phyloP scores from a whole-genome alignment of 768 basidiomycete genomes.

The Podaxis carcinomalis region DNA sequence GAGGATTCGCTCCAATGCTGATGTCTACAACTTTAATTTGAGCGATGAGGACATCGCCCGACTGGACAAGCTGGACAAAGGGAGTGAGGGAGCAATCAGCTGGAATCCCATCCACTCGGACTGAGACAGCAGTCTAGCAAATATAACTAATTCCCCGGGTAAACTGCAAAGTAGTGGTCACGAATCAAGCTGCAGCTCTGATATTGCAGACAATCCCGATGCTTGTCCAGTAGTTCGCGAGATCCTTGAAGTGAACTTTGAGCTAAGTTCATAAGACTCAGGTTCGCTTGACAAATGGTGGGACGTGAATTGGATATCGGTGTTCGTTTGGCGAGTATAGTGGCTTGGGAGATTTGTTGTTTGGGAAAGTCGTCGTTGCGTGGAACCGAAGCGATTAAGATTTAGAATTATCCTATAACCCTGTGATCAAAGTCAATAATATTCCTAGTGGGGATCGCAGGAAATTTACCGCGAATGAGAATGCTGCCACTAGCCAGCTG shows the following conservation, averaged over 20 bases:
- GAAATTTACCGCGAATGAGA: conserved; percentile 28
- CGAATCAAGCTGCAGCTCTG: conserved; percentile 10
- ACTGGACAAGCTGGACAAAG: conserved; percentile 69
- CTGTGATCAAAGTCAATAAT: conserved; percentile 13
- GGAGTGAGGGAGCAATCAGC: conserved; percentile 65
- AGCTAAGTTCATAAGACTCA: conserved; percentile 21
- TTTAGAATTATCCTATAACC: conserved; percentile 35
- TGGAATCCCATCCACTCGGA: conserved; percentile 80
- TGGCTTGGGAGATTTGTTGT: conserved; percentile 6
- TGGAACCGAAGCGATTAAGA: conserved; percentile 22
- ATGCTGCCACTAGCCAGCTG: conserved; percentile 31
- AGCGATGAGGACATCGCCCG: conserved; percentile 55
- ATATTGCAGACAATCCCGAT: conserved; percentile 8
- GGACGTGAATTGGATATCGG: conserved; percentile 26
- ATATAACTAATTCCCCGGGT: background rate
- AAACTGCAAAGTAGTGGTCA: conserved; percentile 2
- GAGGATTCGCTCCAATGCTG: conserved; percentile 69
- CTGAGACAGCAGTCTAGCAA: conserved; percentile 16
- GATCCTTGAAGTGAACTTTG: background rate
- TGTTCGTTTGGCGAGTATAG: conserved; percentile 21
- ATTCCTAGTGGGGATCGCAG: background rate
- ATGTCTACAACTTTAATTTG: conserved; percentile 76
- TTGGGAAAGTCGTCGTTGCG: conserved; percentile 7
- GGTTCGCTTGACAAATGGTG: conserved; percentile 16
- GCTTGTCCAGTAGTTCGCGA: background rate